Evolutionary conservation across 371 early-diverging fungal species (phyloP).

Genomic region (Dinochytrium kinnereticum): DNA sequence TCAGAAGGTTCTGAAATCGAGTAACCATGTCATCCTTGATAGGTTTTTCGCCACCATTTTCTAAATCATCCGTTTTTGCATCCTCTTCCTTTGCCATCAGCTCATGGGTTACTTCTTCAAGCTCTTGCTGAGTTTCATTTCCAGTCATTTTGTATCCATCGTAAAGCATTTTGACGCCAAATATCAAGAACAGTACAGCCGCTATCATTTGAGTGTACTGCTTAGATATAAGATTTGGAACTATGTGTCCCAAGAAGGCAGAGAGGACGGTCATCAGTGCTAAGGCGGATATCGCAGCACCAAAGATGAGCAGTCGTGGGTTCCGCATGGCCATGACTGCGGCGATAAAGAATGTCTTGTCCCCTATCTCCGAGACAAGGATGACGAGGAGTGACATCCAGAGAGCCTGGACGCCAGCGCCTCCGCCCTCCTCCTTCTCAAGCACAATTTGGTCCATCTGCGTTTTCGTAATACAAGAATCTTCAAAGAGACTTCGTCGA

Average conservation of each 20-base stretch:
- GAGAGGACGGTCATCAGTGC: constrained; percentile 93
- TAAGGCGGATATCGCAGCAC: constrained; percentile 85
- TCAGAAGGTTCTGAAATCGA: constrained; percentile 64
- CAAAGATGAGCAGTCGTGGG: constrained; percentile 77
- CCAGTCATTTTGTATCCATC: constrained; percentile 88
- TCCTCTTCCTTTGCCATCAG: constrained; percentile 77
- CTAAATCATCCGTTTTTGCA: constrained; percentile 62
- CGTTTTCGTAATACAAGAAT: too few relatives aligned
- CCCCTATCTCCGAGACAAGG: constrained; percentile 93
- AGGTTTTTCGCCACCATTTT: constrained; percentile 43
- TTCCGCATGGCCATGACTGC: constrained; percentile 93
- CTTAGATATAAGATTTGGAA: constrained; percentile 84
- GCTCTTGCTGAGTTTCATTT: constrained; percentile 85
- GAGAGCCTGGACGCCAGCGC: constrained; percentile 36
- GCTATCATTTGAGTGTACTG: constrained; percentile 85
- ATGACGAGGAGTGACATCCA: constrained; percentile 77
- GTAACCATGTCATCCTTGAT: constrained; percentile 29
- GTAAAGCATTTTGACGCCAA: constrained; percentile 86
- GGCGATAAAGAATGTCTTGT: constrained; percentile 97
- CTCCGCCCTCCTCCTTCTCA: background rate
- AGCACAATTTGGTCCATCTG: background rate
- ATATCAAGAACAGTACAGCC: constrained; percentile 82
- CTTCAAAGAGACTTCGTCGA: background rate
- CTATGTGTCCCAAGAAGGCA: constrained; percentile 86
- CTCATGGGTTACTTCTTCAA: constrained; percentile 87